These are phyloP conservation scores for Cercis canadensis DNA, from an alignment of 306 rosid genomes.

Conservation along the genomic window DNA sequence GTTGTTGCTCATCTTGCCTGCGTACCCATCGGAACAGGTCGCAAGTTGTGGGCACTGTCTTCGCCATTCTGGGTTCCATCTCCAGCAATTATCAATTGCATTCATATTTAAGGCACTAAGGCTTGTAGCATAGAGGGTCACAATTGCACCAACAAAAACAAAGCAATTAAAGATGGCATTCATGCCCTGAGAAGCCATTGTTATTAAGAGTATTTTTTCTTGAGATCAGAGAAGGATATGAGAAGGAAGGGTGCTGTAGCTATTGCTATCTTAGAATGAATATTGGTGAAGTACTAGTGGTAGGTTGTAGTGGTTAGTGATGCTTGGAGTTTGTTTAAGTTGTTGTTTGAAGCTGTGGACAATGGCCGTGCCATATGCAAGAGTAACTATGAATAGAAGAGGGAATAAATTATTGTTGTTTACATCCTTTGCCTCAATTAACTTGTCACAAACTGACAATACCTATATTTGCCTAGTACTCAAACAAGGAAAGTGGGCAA, in stretches of 20 bases:
- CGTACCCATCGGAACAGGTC: conserved; percentile 36
- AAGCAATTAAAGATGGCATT: neutral
- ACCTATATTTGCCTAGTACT: too few species aligned
- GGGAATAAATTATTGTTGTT: neutral
- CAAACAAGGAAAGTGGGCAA: too few species aligned
- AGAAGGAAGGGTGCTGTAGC: neutral
- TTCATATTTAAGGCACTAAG: conserved; percentile 33
- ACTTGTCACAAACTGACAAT: neutral
- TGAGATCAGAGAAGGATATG: neutral
- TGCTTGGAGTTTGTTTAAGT: conserved; percentile 21
- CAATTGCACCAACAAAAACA: conserved; percentile 17
- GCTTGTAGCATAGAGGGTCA: neutral
- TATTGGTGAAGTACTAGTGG: too few species aligned
- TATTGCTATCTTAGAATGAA: too few species aligned
- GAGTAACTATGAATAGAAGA: conserved; percentile 1
- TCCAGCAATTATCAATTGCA: conserved; percentile 46
- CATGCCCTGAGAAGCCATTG: conserved; percentile 23
- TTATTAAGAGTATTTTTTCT: neutral
- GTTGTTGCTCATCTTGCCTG: conserved; percentile 43
- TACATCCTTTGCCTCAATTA: neutral
- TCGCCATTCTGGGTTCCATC: conserved; percentile 38
- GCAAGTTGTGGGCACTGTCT: conserved; percentile 31
- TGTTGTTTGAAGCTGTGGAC: conserved; percentile 23
- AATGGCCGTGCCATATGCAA: neutral
- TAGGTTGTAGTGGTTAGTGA: neutral